A percentile compares a stretch with the other conserved stretches of the same genome.
phyloP scores from a whole-genome alignment of 2,329 filamentous ascomycete genomes.

The Botrytis byssoidea region DNA sequence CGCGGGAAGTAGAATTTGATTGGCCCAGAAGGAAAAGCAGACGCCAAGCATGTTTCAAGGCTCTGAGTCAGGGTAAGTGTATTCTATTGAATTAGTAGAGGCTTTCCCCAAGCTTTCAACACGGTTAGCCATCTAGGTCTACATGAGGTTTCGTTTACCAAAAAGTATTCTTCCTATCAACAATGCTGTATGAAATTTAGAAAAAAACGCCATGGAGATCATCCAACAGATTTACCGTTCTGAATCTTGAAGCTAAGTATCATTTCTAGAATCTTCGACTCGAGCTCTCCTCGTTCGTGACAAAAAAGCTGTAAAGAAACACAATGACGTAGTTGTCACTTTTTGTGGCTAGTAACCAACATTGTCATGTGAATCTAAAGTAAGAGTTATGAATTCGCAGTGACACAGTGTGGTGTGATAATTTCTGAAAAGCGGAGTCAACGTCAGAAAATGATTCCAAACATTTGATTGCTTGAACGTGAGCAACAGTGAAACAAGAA shows the following conservation, averaged over 20 bases:
- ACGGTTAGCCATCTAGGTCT: not conserved
- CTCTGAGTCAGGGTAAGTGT: not conserved
- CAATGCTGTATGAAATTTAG: not conserved
- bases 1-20: not conserved
- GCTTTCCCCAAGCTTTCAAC: not conserved
- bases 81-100: not conserved
- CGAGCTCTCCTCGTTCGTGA: not conserved
- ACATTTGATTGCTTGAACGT: not conserved
- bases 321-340: not conserved
- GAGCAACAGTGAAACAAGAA: slow-evolving; percentile 6
- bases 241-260: not conserved
- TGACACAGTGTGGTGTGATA: not conserved
- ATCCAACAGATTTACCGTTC: not conserved
- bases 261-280: not conserved
- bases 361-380: not conserved
- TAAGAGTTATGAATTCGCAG: not conserved
- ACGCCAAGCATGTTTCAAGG: not conserved
- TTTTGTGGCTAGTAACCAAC: not conserved
- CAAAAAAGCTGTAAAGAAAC: not conserved
- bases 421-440: not conserved
- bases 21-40: not conserved
- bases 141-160: not conserved
- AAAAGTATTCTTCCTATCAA: not conserved
- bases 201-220: not conserved
- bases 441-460: not conserved